phyloP scores from a whole-genome alignment of 208 protist species.

The Crithidia brevicula region DNA sequence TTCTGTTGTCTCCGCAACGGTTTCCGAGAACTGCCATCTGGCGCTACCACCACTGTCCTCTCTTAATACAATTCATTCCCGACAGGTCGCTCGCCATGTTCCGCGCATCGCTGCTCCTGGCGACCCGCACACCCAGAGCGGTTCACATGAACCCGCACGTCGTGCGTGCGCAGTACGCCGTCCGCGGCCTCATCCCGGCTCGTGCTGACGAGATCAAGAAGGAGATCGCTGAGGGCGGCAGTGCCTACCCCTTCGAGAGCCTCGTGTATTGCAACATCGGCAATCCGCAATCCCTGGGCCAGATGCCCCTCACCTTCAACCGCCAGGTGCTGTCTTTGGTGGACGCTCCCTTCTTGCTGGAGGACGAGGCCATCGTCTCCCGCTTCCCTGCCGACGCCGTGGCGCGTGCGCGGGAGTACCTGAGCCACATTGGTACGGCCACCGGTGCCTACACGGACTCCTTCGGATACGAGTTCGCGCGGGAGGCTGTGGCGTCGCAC shows the following conservation, averaged over 20 bases:
- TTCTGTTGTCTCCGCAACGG: background rate
- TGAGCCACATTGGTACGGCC: conserved; percentile 52
- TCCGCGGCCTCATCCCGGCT: conserved; percentile 85
- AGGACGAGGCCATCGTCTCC: conserved; percentile 43
- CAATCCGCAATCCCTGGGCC: conserved; percentile 97
- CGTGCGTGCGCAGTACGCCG: conserved; percentile 85
- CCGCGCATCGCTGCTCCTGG: too few species aligned
- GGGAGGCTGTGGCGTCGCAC: conserved; percentile 93
- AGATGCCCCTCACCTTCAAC: conserved; percentile 97
- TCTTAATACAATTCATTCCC: too few species aligned
- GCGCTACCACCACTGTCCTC: too few species aligned
- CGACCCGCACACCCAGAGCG: background rate
- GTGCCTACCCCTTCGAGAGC: conserved; percentile 65
- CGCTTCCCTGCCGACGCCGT: conserved; percentile 92
- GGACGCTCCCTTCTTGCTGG: conserved; percentile 73
- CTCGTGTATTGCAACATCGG: conserved; percentile 99
- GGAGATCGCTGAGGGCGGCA: conserved; percentile 50
- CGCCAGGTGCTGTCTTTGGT: conserved; percentile 92
- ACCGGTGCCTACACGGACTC: conserved; percentile 98
- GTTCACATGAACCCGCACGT: conserved; percentile 70
- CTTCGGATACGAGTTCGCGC: conserved; percentile 85
- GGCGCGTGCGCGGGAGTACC: conserved; percentile 80
- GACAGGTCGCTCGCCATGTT: too few species aligned
- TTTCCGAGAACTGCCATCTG: background rate
- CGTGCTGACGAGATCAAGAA: conserved; percentile 80